Conservation (phyloP, 805 yeast species). For the Candida bentonensis region DNA sequence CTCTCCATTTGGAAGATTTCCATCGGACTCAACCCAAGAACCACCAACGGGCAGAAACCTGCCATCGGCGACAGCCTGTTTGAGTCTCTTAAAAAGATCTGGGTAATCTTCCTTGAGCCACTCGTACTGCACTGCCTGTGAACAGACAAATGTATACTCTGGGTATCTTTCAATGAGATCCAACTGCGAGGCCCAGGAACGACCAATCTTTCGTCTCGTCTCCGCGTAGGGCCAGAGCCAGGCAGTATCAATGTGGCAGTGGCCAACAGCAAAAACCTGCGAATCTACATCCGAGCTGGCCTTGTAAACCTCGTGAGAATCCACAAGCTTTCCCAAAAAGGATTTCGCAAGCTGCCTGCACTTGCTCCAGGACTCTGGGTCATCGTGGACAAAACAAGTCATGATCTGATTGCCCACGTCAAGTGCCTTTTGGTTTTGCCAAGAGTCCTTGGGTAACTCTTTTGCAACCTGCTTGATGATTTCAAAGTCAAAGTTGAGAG, state of each 20-base stretch:
- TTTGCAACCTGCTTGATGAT: constrained; percentile 83
- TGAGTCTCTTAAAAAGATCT: constrained; percentile 47
- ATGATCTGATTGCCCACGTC: constrained; percentile 69
- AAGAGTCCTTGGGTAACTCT: constrained; percentile 57
- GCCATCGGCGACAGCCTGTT: constrained; percentile 48
- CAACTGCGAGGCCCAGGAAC: constrained; percentile 92
- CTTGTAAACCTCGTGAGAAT: constrained; percentile 50
- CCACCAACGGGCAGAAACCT: constrained; percentile 91
- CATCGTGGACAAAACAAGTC: constrained; percentile 65
- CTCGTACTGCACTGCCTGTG: constrained; percentile 90
- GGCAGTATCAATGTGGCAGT: constrained; percentile 95
- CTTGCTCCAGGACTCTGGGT: constrained; percentile 38
- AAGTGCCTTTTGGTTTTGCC: constrained; percentile 77
- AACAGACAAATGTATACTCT: constrained; percentile 86
- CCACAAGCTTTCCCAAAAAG: constrained; percentile 51
- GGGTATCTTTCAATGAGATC: constrained; percentile 77
- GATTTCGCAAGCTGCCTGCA: constrained; percentile 55
- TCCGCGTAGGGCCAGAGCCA: constrained; percentile 99
- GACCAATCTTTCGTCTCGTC: constrained; percentile 78
- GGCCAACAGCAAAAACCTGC: constrained; percentile 70
- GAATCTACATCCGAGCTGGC: constrained; percentile 19
- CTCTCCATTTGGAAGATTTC: constrained; percentile 89
- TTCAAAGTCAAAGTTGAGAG: constrained; percentile 69
- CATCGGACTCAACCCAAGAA: constrained; percentile 95
- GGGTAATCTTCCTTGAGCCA: constrained; percentile 89